These are phyloP conservation scores for Cercophora samala DNA, from an alignment of 495 filamentous ascomycete species.

Conservation along the genomic window DNA sequence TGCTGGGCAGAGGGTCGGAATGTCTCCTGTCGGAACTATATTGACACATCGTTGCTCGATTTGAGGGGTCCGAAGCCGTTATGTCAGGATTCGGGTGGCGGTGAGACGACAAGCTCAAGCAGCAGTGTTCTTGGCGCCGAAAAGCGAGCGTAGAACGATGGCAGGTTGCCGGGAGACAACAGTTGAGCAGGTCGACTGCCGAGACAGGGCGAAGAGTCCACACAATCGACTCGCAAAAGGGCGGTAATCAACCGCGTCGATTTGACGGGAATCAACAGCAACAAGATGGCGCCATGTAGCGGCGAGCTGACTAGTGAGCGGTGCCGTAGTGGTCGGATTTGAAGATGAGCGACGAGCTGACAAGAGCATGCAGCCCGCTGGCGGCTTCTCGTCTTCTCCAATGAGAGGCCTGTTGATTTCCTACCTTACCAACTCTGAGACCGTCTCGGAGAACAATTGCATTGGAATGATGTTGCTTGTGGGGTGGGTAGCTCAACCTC, in stretches of 20 bases:
- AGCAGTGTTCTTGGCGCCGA: not conserved
- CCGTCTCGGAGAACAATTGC: not conserved
- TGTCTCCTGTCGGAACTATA: not conserved
- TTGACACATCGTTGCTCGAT: not conserved
- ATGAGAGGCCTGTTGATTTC: not conserved
- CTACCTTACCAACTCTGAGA: not conserved
- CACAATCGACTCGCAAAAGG: constrained; percentile 4
- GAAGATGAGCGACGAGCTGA: constrained; percentile 1
- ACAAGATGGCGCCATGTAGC: not conserved
- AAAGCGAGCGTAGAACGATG: constrained; percentile 2
- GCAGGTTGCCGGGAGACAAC: not conserved
- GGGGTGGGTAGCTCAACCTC: too few species aligned
- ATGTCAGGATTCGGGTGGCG: constrained; percentile 6
- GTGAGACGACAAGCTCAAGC: constrained; percentile 6
- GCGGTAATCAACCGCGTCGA: not conserved
- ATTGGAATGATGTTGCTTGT: not conserved
- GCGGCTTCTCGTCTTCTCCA: not conserved
- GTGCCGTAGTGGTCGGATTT: not conserved
- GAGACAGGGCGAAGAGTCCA: not conserved
- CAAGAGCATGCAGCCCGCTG: constrained; percentile 7
- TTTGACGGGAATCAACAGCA: not conserved
- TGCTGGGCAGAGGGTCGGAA: not conserved
- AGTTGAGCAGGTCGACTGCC: not conserved
- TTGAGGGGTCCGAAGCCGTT: not conserved
- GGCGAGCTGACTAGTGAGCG: constrained; percentile 2